Base-by-base conservation (phyloP, 179 eudicot genomes). In the Camellia oleifera region DNA sequence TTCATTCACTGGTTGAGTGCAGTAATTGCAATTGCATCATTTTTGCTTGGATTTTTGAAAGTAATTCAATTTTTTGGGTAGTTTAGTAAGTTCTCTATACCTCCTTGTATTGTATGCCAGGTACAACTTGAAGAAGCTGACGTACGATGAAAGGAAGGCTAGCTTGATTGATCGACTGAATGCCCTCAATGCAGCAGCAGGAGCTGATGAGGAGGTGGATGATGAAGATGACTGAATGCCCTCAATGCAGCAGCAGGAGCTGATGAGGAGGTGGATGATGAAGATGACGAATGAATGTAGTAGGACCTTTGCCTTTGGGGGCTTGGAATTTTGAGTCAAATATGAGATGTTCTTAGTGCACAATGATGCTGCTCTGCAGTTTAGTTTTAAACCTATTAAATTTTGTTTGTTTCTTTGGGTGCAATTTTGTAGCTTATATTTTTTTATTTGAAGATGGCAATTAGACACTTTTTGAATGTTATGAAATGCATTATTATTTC, bases 41-140 rank as follows among this genome's bases (percentile, higher is more conserved):
- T 26, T 71, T 12, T 71, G 15, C 58, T 71, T 18, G 20, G 32
- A 52, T 71, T 26, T 9, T 17, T 4, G 26, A 26, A 0, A 26
- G 44, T 54, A 20, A 7, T 18, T 45, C 18, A 57, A 26, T 40
- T 6, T 64, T 20, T 64, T 9, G 42, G 42, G 8, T 64, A 14
- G 1, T 67, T 67, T 1, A 40, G 5, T 40, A 12, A 11, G 42
- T 74, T 42, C 9, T 23, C 26, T 32, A 60, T 26, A 26, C 26
- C 26, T 0, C 26, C 68, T 17, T 45, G 1, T 56, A 8, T 52
- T 71, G 17, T 0, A 26, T 26, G 0, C 26, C 81, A 86, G 88
- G 83, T 86, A 74, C 84, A 86, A 86, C 79, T 75, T 83, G 81
- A 86, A 83, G 81, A 86, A 77, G 83, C 78, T 86, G 76, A 86